phyloP scores from a whole-genome alignment of 495 filamentous ascomycete species.

The Penicillium atrosanguineum region DNA sequence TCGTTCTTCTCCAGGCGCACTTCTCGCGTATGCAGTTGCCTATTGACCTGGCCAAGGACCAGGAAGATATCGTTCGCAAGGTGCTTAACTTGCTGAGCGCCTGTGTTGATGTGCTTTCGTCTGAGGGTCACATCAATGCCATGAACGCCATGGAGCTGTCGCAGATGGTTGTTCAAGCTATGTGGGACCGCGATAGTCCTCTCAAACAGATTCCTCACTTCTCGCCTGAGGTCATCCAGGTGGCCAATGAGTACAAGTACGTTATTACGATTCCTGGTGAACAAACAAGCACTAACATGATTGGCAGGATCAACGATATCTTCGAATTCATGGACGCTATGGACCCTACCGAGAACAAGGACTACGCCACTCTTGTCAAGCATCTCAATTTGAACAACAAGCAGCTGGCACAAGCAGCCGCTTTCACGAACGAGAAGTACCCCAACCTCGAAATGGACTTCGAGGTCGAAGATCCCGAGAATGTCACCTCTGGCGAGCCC shows the following conservation, averaged over 20 bases:
- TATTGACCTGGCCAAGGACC: constrained; percentile 95
- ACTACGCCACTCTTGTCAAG: constrained; percentile 73
- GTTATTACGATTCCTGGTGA: constrained; percentile 24
- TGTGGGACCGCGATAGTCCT: constrained; percentile 98
- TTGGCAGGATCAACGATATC: constrained; percentile 72
- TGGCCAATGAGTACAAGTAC: constrained; percentile 75
- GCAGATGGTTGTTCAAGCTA: constrained; percentile 98
- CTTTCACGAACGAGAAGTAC: constrained; percentile 96
- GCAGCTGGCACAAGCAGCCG: constrained; percentile 83
- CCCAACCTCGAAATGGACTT: constrained; percentile 90
- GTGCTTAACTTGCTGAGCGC: constrained; percentile 87
- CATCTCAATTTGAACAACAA: constrained; percentile 73
- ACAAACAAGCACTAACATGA: constrained; percentile 33
- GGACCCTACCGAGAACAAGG: constrained; percentile 85
- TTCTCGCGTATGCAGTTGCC: constrained; percentile 97
- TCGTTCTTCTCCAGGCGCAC: constrained; percentile 93
- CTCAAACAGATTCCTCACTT: constrained; percentile 98
- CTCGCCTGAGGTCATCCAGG: constrained; percentile 75
- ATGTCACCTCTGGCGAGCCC: constrained; percentile 73
- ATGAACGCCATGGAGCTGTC: constrained; percentile 99
- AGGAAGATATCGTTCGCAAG: constrained; percentile 82
- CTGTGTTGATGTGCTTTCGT: constrained; percentile 91
- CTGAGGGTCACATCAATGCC: constrained; percentile 93
- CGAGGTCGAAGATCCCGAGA: constrained; percentile 76
- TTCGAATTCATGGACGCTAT: constrained; percentile 99